Conservation (phyloP, 768 basidiomycete genomes). For the Piloderma croceum region DNA sequence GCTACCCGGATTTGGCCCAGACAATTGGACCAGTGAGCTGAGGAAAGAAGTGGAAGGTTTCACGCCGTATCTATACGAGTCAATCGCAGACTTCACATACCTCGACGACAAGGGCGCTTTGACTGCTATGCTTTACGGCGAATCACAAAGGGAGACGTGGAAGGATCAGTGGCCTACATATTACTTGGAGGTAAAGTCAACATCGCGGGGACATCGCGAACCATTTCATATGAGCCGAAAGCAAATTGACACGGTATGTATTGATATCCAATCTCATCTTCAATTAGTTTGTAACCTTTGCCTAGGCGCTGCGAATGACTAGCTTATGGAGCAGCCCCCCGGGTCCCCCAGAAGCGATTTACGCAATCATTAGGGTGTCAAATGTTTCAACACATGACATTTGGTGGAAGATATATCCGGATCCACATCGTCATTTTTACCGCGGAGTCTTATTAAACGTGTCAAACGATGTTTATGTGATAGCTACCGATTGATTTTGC, state of each 20-base stretch:
- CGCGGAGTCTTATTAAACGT: too few relatives aligned
- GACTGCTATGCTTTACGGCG: constrained; percentile 14
- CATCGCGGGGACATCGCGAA: constrained; percentile 8
- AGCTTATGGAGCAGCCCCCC: too few relatives aligned
- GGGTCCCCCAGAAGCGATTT: too few relatives aligned
- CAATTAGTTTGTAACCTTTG: too few relatives aligned
- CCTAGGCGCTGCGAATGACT: too few relatives aligned
- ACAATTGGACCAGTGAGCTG: constrained; percentile 25
- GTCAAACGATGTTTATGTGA: too few relatives aligned
- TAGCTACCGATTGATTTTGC: too few relatives aligned
- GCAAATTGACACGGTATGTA: constrained; percentile 19
- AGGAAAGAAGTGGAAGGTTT: constrained; percentile 13
- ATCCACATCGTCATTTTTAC: too few relatives aligned
- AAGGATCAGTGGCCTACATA: constrained; percentile 18
- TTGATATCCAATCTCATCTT: background rate
- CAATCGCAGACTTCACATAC: constrained; percentile 22
- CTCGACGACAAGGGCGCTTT: constrained; percentile 15
- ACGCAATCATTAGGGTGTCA: too few relatives aligned
- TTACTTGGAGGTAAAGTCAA: constrained; percentile 25
- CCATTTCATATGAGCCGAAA: constrained; percentile 20
- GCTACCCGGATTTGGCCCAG: constrained; percentile 14
- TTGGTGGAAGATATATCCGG: too few relatives aligned
- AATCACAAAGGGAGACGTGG: constrained; percentile 11
- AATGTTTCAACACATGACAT: too few relatives aligned
- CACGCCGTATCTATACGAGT: constrained; percentile 6